Conservation (phyloP, 176 grass and related monocot species). For the Oryza rufipogon region DNA sequence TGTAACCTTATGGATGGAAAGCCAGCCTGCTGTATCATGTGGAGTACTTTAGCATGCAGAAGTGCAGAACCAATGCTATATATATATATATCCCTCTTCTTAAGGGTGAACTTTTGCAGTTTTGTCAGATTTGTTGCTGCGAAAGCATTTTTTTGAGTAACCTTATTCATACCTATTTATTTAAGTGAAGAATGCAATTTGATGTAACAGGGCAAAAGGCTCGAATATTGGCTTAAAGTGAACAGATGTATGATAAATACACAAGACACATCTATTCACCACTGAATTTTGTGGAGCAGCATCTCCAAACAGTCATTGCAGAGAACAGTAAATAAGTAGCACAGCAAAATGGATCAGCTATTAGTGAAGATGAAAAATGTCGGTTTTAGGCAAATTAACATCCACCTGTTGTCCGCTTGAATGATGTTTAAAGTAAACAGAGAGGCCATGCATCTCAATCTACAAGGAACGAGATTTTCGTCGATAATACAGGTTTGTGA, state of each 20-base stretch:
- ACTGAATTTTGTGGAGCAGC: neutral
- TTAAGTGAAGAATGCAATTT: neutral
- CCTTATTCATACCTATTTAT: too few relatives aligned
- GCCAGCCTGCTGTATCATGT: neutral
- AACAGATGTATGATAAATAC: neutral
- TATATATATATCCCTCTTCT: too few relatives aligned
- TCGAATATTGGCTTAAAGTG: neutral
- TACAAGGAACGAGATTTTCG: slow-evolving; percentile 14
- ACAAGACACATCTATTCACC: neutral
- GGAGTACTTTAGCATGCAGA: too few relatives aligned
- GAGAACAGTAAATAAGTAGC: slow-evolving; percentile 11
- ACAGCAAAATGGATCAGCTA: neutral
- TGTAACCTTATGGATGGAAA: neutral
- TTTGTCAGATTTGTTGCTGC: too few relatives aligned
- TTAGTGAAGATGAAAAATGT: neutral
- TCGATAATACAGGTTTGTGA: neutral
- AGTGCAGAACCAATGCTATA: too few relatives aligned
- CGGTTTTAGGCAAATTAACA: neutral
- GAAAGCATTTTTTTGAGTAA: too few relatives aligned
- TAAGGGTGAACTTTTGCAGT: too few relatives aligned
- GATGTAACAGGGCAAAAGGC: neutral
- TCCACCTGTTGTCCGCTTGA: slow-evolving; percentile 28
- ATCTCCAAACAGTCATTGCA: too few relatives aligned
- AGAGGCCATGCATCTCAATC: slow-evolving; percentile 59
- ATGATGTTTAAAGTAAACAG: slow-evolving; percentile 45